Conservation (phyloP, 805 yeast genomes). For the Ogataea chonburiensis region DNA sequence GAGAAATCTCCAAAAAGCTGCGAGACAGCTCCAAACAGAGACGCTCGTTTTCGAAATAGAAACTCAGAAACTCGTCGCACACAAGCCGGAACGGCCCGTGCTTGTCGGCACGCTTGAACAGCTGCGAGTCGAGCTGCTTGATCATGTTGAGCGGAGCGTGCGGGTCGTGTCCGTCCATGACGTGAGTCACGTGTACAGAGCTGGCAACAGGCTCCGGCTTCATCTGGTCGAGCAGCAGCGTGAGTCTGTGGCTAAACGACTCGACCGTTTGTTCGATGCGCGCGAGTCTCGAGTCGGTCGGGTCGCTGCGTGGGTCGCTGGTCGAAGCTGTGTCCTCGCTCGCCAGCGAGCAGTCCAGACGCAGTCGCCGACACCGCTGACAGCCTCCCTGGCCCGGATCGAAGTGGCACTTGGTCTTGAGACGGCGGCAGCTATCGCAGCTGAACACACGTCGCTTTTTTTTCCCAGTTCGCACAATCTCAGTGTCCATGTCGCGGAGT, state of each 20-base stretch:
- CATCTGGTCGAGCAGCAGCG: conserved; percentile 17
- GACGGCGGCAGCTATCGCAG: conserved; percentile 52
- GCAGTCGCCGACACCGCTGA: conserved; percentile 49
- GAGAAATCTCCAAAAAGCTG: conserved; percentile 51
- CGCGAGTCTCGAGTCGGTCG: conserved; percentile 12
- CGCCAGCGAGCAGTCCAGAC: conserved; percentile 47
- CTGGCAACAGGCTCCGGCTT: conserved; percentile 17
- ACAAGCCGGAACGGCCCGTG: conserved; percentile 35
- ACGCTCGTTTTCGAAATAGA: conserved; percentile 42
- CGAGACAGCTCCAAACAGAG: conserved; percentile 46
- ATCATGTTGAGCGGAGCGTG: conserved; percentile 34
- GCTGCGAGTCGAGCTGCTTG: conserved; percentile 29
- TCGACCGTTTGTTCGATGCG: conserved; percentile 19
- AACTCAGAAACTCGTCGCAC: conserved; percentile 45
- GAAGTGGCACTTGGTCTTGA: conserved; percentile 58
- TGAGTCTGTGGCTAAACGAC: conserved; percentile 19
- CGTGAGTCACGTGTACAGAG: conserved; percentile 14
- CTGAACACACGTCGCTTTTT: conserved; percentile 35
- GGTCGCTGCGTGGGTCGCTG: background rate
- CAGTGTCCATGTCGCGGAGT: conserved; percentile 20
- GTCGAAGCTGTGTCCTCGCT: conserved; percentile 1
- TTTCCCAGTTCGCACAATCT: conserved; percentile 5
- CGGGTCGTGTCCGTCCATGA: conserved; percentile 18
- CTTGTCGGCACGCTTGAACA: conserved; percentile 25
- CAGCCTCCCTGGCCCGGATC: conserved; percentile 45